Conservation (phyloP, 1,139 yeast genomes). For the Scheffersomyces cryptocercus region DNA sequence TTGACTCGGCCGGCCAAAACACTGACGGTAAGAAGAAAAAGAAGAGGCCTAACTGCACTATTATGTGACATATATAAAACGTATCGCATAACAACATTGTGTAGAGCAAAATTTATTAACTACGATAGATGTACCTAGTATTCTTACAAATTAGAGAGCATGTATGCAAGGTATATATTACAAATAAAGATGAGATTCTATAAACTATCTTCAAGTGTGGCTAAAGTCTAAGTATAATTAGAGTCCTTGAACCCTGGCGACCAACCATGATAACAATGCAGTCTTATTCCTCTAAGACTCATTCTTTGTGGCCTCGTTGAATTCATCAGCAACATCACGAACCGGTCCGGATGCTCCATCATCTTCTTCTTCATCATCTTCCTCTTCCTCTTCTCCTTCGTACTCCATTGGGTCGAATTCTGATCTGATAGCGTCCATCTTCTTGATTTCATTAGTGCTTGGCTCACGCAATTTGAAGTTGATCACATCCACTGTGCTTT, state of each 20-base stretch:
- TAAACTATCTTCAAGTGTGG: no score
- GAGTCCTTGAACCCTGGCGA: no score
- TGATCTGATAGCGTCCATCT: conserved; percentile 67
- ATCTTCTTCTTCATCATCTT: conserved; percentile 26
- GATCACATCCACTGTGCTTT: conserved; percentile 54
- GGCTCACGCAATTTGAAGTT: conserved; percentile 71
- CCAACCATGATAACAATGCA: no score
- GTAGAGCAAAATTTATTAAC: no score
- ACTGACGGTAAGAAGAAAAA: conserved; percentile 3
- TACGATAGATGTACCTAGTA: no score
- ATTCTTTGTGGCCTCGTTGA: conserved; percentile 6
- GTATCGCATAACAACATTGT: no score
- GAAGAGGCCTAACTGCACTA: conserved; percentile 13
- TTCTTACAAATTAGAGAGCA: no score
- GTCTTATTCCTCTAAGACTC: no score
- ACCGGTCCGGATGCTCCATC: conserved; percentile 6
- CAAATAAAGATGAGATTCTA: no score
- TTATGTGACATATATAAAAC: conserved; percentile 3
- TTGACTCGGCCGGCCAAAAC: background rate
- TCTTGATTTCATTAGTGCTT: conserved; percentile 64
- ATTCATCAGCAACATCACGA: conserved; percentile 10
- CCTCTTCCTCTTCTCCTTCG: conserved; percentile 52
- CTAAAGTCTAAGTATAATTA: no score
- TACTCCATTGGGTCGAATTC: conserved; percentile 77
- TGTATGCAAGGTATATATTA: no score